Evolutionary conservation across 1,284 basidiomycete species (phyloP).

Genomic region (Melampsora americana): DNA sequence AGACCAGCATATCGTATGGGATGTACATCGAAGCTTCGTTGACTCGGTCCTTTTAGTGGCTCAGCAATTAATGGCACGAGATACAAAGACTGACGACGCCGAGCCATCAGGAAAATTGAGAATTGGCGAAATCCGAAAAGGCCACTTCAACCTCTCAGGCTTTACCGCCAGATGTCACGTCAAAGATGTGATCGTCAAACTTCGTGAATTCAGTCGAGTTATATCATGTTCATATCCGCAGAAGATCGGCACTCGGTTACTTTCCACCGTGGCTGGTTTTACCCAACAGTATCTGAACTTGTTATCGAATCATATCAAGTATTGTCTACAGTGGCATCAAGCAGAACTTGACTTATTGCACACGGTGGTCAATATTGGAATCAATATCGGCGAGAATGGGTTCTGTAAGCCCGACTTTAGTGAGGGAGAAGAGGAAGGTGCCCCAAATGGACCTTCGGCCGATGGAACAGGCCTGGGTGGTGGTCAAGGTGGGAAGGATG

Average conservation of each 20-base stretch:
- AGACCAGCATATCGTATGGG: conserved; percentile 47
- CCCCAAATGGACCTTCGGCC: conserved; percentile 56
- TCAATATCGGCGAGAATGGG: conserved; percentile 73
- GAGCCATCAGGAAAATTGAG: conserved; percentile 51
- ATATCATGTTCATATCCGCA: conserved; percentile 10
- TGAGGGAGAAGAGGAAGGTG: conserved; percentile 57
- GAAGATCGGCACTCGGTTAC: conserved; percentile 47
- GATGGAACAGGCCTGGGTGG: conserved; percentile 82
- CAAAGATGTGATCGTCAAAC: conserved; percentile 51
- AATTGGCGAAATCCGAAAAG: conserved; percentile 50
- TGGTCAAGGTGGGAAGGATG: conserved; percentile 77
- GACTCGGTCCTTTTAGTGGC: conserved; percentile 65
- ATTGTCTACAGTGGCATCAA: conserved; percentile 53
- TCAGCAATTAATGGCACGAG: conserved; percentile 61
- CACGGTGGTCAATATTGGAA: conserved; percentile 44
- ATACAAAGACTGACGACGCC: conserved; percentile 29
- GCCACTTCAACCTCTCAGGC: conserved; percentile 48
- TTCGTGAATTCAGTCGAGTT: conserved; percentile 49
- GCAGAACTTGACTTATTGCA: conserved; percentile 27
- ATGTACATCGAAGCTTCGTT: conserved; percentile 59
- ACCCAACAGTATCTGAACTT: conserved; percentile 61
- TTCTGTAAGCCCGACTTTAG: conserved; percentile 83
- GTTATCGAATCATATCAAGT: neutral
- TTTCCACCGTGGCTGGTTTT: conserved; percentile 64
- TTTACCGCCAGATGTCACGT: conserved; percentile 51